Percentiles rank a stretch among this genome's conserved stretches.
Conservation (phyloP, 306 rosid species). For the Macrotyloma uniflorum region DNA sequence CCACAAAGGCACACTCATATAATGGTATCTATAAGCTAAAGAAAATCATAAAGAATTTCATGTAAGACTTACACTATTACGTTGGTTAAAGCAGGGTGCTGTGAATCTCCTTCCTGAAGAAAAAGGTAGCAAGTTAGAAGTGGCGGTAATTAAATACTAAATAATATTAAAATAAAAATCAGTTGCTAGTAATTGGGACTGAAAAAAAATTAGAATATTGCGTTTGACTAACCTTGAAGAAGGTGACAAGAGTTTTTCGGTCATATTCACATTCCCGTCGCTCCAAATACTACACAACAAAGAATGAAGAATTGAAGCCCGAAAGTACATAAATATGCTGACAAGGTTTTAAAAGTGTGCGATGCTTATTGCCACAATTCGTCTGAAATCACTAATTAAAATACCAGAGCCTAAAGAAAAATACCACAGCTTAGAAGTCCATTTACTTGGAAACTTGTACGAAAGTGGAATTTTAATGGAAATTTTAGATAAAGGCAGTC, state of each 20-base stretch:
- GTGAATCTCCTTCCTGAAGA: conserved; percentile 65
- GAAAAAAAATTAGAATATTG: background rate
- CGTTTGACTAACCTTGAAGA: conserved; percentile 59
- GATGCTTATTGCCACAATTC: background rate
- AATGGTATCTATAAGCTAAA: conserved; percentile 5
- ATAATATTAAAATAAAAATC: background rate
- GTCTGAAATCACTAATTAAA: background rate
- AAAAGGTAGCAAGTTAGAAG: background rate
- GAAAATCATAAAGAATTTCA: background rate
- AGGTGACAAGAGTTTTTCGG: conserved; percentile 53
- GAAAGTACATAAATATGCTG: background rate
- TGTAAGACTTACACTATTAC: conserved; percentile 73
- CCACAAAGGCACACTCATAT: background rate
- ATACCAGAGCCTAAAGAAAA: background rate
- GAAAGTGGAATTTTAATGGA: background rate
- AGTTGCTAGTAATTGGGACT: background rate
- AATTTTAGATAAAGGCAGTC: background rate
- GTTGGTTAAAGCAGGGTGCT: conserved; percentile 63
- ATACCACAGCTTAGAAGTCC: background rate
- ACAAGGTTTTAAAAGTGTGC: background rate
- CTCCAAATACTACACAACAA: conserved; percentile 76
- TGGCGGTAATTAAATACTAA: background rate
- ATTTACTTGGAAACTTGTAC: background rate
- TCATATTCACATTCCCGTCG: conserved; percentile 82
- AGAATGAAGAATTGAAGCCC: conserved; percentile 11